Percentiles rank a stretch among this genome's conserved stretches.
Conservation (phyloP, 2,329 filamentous ascomycete genomes). For the Fusarium sp. region DNA sequence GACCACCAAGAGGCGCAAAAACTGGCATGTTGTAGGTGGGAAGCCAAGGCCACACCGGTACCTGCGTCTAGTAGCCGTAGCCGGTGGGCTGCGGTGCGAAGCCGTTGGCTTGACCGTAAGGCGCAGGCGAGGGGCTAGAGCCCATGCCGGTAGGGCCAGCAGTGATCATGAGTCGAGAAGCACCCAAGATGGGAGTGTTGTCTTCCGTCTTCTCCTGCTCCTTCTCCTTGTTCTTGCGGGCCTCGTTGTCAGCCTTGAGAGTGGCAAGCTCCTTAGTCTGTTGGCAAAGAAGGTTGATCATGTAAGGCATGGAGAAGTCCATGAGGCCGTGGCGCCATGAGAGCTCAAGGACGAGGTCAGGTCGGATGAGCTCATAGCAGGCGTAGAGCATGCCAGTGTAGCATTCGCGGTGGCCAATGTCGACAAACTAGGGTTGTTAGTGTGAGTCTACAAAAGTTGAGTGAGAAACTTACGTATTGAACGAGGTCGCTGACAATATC, state of each 20-base stretch:
- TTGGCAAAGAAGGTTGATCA: conserved; percentile 97
- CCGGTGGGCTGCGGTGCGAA: conserved; percentile 91
- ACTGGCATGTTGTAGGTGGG: conserved; percentile 24
- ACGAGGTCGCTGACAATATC: conserved; percentile 96
- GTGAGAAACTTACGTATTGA: conserved; percentile 83
- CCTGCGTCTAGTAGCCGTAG: conserved; percentile 68
- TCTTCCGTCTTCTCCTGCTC: conserved; percentile 87
- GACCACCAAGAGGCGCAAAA: conserved; percentile 15
- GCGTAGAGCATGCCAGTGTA: conserved; percentile 99
- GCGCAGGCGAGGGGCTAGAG: conserved; percentile 67
- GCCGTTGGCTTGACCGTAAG: conserved; percentile 84
- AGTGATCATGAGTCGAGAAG: conserved; percentile 92
- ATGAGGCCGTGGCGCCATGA: conserved; percentile 95
- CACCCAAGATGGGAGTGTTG: conserved; percentile 91
- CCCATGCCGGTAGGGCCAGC: conserved; percentile 76
- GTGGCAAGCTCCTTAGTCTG: conserved; percentile 86
- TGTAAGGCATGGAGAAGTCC: conserved; percentile 99
- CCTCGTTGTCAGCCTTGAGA: conserved; percentile 96
- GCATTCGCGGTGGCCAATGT: conserved; percentile 98
- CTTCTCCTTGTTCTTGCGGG: conserved; percentile 82
- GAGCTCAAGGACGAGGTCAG: conserved; percentile 92
- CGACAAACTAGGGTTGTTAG: conserved; percentile 82
- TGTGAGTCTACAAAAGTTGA: neutral
- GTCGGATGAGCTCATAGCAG: conserved; percentile 96
- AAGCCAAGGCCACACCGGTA: conserved; percentile 45